Evolutionary conservation across 768 basidiomycete species (phyloP).

Genomic region (Phlebiopsis flavidoalba): DNA sequence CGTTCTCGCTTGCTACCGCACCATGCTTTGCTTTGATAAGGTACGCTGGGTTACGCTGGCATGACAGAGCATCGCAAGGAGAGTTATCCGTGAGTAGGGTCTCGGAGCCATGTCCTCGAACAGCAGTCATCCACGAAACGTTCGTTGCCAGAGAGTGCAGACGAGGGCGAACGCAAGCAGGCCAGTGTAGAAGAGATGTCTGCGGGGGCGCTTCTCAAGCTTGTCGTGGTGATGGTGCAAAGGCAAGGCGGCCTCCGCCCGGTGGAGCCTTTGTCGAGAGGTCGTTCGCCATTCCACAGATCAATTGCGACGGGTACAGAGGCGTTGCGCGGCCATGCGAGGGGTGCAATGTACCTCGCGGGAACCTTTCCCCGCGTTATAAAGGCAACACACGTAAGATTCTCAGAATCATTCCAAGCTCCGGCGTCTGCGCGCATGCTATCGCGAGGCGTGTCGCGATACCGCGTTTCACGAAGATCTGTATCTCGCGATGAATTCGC

Average conservation of each 20-base stretch:
- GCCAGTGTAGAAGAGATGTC: background rate
- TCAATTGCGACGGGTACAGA: background rate
- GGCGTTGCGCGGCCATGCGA: background rate
- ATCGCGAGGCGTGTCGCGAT: too few relatives aligned
- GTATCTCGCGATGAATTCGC: too few relatives aligned
- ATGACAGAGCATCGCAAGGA: slow-evolving; percentile 1
- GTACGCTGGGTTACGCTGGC: slow-evolving; percentile 47
- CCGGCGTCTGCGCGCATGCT: background rate
- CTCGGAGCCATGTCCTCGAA: background rate
- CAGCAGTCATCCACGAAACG: background rate
- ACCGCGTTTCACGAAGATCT: too few relatives aligned
- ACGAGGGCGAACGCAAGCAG: background rate
- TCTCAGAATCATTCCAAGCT: background rate
- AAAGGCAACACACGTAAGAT: background rate
- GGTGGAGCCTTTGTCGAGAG: background rate
- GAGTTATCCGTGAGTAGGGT: background rate
- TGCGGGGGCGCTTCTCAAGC: background rate
- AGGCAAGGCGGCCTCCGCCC: background rate
- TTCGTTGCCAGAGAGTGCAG: background rate
- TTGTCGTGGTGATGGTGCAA: background rate
- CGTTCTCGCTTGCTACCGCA: slow-evolving; percentile 88
- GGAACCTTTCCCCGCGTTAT: background rate
- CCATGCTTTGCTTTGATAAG: slow-evolving; percentile 63
- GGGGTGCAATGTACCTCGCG: background rate
- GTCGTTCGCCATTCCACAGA: background rate